These are phyloP conservation scores for Pontederia crassipes DNA, from an alignment of 176 grass and related monocot genomes.

Conservation along the genomic window DNA sequence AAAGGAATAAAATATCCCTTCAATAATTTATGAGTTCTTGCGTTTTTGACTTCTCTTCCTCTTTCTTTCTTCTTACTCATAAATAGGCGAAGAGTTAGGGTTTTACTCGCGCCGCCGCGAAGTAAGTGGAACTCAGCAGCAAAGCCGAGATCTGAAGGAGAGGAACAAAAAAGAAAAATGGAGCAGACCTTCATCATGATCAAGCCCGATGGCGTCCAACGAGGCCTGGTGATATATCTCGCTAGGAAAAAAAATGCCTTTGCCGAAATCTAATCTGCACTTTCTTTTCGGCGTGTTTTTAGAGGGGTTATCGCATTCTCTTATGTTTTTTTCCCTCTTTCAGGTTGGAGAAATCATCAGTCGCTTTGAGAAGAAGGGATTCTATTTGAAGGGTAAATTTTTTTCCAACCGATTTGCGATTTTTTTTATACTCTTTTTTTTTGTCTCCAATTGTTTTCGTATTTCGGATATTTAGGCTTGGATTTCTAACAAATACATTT, in stretches of 20 bases:
- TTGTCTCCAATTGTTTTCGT: background rate
- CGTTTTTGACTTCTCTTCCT: background rate
- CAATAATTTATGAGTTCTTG: background rate
- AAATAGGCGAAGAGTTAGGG: background rate
- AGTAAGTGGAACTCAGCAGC: background rate
- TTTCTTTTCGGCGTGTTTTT: background rate
- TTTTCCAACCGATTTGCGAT: too few species aligned
- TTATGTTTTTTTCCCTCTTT: slow-evolving; percentile 3
- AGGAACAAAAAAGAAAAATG: background rate
- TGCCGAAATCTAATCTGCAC: too few species aligned
- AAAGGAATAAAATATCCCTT: too few species aligned
- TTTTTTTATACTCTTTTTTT: background rate
- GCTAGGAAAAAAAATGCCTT: too few species aligned
- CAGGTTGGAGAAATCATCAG: slow-evolving; percentile 89
- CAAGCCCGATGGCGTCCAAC: slow-evolving; percentile 67
- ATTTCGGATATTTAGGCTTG: background rate
- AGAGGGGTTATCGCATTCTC: background rate
- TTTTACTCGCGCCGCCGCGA: background rate
- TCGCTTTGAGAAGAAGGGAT: slow-evolving; percentile 97
- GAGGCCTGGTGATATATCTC: slow-evolving; percentile 37
- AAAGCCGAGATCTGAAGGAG: background rate
- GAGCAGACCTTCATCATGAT: slow-evolving; percentile 79
- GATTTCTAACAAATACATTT: background rate
- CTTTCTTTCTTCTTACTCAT: background rate
- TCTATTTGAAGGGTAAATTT: slow-evolving; percentile 77